Base-by-base conservation (phyloP, 2,329 filamentous ascomycete genomes). In the Ceratocystis papillata region DNA sequence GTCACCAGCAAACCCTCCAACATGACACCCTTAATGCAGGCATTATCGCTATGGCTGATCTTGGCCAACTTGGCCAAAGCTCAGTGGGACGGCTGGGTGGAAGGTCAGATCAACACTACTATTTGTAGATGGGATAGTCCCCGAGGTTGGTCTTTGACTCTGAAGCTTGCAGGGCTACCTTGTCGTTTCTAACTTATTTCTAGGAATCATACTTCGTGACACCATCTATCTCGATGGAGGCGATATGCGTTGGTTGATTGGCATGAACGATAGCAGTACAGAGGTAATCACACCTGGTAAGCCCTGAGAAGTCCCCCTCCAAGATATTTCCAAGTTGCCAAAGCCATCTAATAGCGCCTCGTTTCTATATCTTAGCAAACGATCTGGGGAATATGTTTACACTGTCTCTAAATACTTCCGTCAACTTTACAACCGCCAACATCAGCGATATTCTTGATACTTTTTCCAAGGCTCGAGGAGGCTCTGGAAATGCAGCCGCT, bases 211-310 rank as follows among this genome's bases (percentile, higher is more conserved):
- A 2, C 74, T 88, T 45, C 79, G 80, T 53, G 84, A 88, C 70
- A 84, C 80, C 1, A 74, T 87, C 17, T 88, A 87, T 71, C 73
- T 89, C 25, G 85, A 89, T 72, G 86, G 86, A 46, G 86, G 86
- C 2, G 69, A 72, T 53, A 72, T 86, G 10, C 77, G 69, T 67
- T 87, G 85, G 83, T 69, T 74, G 44, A 77, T 78, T 2, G 79
- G 79, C 10, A 70, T 82, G 63, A 72, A 76, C 1, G 76, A 82
- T 70, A 83, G 80, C 2, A 68, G 71, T 5, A 70, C 70, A 55
- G 73, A 71, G 0, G 0, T 61, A 1, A 67, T 67, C 6, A 69
- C 69, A 30, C 77, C 81, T 69, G 73, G 83, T 84, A 73, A 72
- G 76, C 75, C 5, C 17, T 50, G 4, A 10, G 25, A 28, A n/a